Conservation (phyloP, 148 eudicot genomes). For the Silene uniflora region DNA sequence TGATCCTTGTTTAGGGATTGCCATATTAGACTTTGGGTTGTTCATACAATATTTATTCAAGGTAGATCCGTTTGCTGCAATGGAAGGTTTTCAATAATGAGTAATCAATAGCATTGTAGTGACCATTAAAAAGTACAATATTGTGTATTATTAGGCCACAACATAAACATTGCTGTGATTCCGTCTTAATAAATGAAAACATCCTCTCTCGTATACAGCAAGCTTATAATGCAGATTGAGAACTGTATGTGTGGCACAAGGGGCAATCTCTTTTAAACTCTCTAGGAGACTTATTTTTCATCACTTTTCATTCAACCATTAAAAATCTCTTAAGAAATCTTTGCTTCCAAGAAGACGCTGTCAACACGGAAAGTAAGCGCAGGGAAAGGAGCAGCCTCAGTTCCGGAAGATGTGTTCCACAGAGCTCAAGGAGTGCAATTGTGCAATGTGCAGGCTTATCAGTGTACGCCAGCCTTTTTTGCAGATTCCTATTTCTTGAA, state of each 20-base stretch:
- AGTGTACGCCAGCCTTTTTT: slow-evolving; percentile 85
- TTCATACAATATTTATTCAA: no score
- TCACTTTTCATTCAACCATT: neutral
- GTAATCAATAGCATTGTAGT: neutral
- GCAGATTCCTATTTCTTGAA: slow-evolving; percentile 91
- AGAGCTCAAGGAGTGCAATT: slow-evolving; percentile 85
- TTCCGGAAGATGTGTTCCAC: slow-evolving; percentile 97
- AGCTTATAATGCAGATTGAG: no score
- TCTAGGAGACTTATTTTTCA: neutral
- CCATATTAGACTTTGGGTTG: no score
- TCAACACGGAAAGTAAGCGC: slow-evolving; percentile 77
- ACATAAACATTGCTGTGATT: neutral
- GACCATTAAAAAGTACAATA: neutral
- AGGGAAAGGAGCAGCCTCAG: slow-evolving; percentile 90
- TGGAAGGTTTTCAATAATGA: no score
- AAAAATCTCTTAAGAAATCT: neutral
- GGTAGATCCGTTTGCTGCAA: no score
- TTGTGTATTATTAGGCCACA: neutral
- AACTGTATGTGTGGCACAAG: neutral
- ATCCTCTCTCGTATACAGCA: no score
- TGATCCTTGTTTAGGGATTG: no score
- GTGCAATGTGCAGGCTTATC: slow-evolving; percentile 94
- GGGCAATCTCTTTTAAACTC: neutral
- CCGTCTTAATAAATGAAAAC: neutral
- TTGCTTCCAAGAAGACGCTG: slow-evolving; percentile 63